These are phyloP conservation scores for Pseudogymnoascus sp. DNA, from an alignment of 2,329 filamentous ascomycete species.

Conservation along the genomic window DNA sequence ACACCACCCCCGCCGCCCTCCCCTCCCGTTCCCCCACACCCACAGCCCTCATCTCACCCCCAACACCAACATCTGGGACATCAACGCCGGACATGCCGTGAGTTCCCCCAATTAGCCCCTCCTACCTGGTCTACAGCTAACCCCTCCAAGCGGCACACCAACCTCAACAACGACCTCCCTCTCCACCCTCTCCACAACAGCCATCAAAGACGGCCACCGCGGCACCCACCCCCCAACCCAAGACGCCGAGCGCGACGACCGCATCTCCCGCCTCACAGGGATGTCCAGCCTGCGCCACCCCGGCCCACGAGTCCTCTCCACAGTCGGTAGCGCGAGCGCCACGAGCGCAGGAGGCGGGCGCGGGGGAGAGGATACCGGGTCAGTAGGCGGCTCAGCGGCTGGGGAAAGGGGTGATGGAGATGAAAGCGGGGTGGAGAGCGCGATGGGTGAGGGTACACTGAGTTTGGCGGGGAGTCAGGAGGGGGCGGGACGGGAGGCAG, in stretches of 20 bases:
- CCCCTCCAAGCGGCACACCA: slow-evolving; percentile 66
- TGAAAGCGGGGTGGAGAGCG: slow-evolving; percentile 54
- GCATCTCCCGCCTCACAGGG: slow-evolving; percentile 90
- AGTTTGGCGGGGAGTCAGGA: background rate
- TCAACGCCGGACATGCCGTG: slow-evolving; percentile 66
- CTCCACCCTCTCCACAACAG: slow-evolving; percentile 83
- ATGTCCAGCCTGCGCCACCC: slow-evolving; percentile 43
- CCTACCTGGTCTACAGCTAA: slow-evolving; percentile 13
- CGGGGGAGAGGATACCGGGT: slow-evolving; percentile 46
- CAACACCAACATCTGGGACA: background rate
- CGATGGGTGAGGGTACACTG: slow-evolving; percentile 36
- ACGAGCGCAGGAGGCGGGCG: slow-evolving; percentile 69
- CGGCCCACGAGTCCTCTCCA: slow-evolving; percentile 45
- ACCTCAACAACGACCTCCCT: slow-evolving; percentile 89
- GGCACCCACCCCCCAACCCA: slow-evolving; percentile 63
- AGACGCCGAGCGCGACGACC: slow-evolving; percentile 86
- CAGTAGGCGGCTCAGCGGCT: slow-evolving; percentile 8
- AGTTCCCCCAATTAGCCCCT: slow-evolving; percentile 32
- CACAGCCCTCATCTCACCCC: slow-evolving; percentile 1
- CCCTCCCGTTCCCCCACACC: slow-evolving; percentile 69
- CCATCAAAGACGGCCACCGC: slow-evolving; percentile 92
- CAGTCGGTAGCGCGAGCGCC: slow-evolving; percentile 82
- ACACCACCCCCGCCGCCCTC: slow-evolving; percentile 66
- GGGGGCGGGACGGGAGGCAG: slow-evolving; percentile 31
- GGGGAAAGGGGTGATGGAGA: slow-evolving; percentile 20